Conservation (phyloP, 2,329 filamentous ascomycete species). For the Aspergillus aculeatus region DNA sequence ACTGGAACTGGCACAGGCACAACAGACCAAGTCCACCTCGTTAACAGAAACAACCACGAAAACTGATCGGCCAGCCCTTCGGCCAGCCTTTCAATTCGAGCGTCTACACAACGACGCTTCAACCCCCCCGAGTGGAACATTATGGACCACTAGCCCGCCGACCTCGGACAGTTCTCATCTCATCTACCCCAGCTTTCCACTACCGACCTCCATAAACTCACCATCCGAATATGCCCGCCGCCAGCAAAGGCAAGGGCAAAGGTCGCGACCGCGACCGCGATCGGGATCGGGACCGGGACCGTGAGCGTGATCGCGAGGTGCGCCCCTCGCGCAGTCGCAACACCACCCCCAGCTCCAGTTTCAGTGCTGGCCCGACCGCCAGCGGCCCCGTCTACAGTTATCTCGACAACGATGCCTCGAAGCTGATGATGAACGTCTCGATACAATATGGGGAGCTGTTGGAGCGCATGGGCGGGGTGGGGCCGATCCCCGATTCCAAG, state of each 20-base stretch:
- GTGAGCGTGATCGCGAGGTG: slow-evolving; percentile 36
- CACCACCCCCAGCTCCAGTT: slow-evolving; percentile 59
- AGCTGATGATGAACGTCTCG: slow-evolving; percentile 49
- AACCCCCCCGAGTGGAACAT: not conserved
- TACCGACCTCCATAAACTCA: not conserved
- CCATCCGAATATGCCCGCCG: slow-evolving; percentile 40
- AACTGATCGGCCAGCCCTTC: too few species aligned
- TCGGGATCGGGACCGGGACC: not conserved
- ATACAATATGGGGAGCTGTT: slow-evolving; percentile 59
- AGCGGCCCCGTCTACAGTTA: slow-evolving; percentile 48
- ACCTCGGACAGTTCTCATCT: not conserved
- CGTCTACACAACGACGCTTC: not conserved
- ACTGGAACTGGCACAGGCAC: not conserved
- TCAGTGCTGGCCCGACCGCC: slow-evolving; percentile 46
- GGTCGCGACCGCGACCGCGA: slow-evolving; percentile 31
- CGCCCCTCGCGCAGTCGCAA: slow-evolving; percentile 60
- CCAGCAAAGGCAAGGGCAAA: slow-evolving; percentile 54
- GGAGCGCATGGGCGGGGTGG: slow-evolving; percentile 52
- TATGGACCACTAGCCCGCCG: slow-evolving; percentile 11
- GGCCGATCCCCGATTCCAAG: slow-evolving; percentile 49
- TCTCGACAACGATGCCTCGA: slow-evolving; percentile 53
- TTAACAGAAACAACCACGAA: not conserved
- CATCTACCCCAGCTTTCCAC: slow-evolving; percentile 1
- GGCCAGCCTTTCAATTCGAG: not conserved
- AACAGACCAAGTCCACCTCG: not conserved